These are phyloP conservation scores for Epichloe sylvatica DNA, from an alignment of 2,329 filamentous ascomycete species.

Conservation along the genomic window DNA sequence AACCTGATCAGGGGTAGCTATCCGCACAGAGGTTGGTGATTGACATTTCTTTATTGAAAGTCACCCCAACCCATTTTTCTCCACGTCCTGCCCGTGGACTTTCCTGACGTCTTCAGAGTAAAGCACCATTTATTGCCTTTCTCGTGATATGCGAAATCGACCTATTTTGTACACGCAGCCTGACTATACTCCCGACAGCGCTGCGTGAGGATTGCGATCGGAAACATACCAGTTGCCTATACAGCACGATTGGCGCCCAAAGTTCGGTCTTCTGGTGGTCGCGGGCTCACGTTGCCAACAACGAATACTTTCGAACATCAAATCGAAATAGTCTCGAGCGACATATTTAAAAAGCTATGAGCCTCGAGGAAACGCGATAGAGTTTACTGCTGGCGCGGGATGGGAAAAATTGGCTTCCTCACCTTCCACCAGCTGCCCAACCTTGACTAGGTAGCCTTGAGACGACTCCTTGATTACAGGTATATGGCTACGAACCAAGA, in stretches of 20 bases:
- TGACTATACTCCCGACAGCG: neutral
- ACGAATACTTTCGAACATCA: neutral
- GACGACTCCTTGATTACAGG: neutral
- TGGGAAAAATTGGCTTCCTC: neutral
- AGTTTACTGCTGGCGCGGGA: neutral
- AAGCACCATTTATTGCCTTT: neutral
- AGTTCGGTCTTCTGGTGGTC: neutral
- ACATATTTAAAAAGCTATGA: neutral
- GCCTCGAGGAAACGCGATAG: neutral
- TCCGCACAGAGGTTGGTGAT: constrained; percentile 5
- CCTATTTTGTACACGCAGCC: neutral
- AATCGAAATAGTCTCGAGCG: neutral
- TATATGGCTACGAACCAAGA: neutral
- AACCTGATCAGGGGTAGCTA: neutral
- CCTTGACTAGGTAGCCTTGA: neutral
- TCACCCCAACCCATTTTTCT: neutral
- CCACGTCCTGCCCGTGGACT: neutral
- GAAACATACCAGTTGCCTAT: neutral
- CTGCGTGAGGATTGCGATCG: neutral
- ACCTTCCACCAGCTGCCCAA: neutral
- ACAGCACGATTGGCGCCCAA: neutral
- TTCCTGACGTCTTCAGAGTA: neutral
- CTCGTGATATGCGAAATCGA: neutral
- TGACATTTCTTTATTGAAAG: neutral
- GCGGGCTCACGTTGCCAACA: neutral